phyloP scores from a whole-genome alignment of 495 filamentous ascomycete species.

The Lasiosphaeris hirsuta region DNA sequence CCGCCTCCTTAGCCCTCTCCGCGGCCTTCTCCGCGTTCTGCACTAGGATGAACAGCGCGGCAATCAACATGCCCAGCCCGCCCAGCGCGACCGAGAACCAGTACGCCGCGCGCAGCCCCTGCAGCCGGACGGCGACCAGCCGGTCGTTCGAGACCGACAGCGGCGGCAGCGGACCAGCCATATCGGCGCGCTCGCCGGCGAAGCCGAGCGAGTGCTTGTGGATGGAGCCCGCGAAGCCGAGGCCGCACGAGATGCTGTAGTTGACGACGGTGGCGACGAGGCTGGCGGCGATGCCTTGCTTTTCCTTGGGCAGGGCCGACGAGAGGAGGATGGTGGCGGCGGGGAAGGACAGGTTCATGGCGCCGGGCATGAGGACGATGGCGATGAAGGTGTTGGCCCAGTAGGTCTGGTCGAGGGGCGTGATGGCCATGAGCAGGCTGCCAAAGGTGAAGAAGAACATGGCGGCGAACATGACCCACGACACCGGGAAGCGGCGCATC shows the following conservation, averaged over 20 bases:
- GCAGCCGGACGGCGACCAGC: constrained; percentile 31
- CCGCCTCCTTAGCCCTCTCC: too few species aligned
- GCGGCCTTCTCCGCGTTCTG: background rate
- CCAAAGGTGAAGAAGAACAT: constrained; percentile 47
- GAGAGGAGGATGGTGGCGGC: constrained; percentile 54
- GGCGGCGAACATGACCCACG: constrained; percentile 47
- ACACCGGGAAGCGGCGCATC: constrained; percentile 40
- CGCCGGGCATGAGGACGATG: constrained; percentile 53
- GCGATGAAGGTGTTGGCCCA: constrained; percentile 59
- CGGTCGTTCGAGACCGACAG: background rate
- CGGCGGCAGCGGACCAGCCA: background rate
- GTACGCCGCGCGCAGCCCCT: constrained; percentile 53
- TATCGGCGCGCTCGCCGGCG: background rate
- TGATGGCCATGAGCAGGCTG: constrained; percentile 41
- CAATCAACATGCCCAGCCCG: constrained; percentile 39
- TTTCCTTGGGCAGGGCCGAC: constrained; percentile 50
- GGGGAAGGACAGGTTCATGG: constrained; percentile 47
- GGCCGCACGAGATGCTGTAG: constrained; percentile 42
- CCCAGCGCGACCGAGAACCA: constrained; percentile 56
- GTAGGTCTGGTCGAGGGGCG: constrained; percentile 49
- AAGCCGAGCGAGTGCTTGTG: constrained; percentile 20
- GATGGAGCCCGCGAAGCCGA: constrained; percentile 46
- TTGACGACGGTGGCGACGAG: constrained; percentile 43
- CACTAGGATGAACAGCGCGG: constrained; percentile 16
- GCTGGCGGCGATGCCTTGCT: constrained; percentile 55